phyloP scores from a whole-genome alignment of 1,139 yeast species.

The Yamadazyma dushanensis region DNA sequence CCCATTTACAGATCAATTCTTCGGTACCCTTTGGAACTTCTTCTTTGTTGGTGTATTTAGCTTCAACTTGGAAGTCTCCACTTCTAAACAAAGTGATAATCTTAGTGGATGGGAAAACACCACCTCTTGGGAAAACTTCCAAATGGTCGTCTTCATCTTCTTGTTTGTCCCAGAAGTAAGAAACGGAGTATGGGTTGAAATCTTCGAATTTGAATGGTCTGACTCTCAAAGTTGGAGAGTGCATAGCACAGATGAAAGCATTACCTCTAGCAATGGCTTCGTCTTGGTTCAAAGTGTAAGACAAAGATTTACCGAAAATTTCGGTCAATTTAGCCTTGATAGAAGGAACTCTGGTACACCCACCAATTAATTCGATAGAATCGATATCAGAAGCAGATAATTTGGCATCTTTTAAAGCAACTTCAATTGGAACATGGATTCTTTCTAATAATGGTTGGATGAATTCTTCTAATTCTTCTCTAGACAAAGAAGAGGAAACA shows the following conservation, averaged over 20 bases:
- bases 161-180: conserved; percentile 94
- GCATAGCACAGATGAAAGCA: conserved; percentile 98
- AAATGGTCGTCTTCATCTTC: conserved; percentile 89
- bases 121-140: conserved; percentile 96
- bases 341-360: conserved; percentile 96
- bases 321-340: conserved; percentile 79
- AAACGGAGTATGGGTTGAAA: conserved; percentile 85
- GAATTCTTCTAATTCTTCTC: conserved; percentile 91
- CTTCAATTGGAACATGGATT: conserved; percentile 73
- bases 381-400: conserved; percentile 73
- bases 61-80: conserved; percentile 84
- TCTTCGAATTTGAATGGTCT: conserved; percentile 99
- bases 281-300: conserved; percentile 97
- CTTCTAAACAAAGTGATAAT: conserved; percentile 91
- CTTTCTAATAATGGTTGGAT: conserved; percentile 79
- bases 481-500: conserved; percentile 83
- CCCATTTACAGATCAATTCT: conserved; percentile 78
- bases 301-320: conserved; percentile 81
- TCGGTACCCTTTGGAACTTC: conserved; percentile 74
- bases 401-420: conserved; percentile 81
- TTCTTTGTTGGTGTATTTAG: conserved; percentile 76
- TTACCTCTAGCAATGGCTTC: conserved; percentile 99
- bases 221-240: conserved; percentile 97
- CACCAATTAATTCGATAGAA: conserved; percentile 94
- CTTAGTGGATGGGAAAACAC: conserved; percentile 92